Base-by-base conservation (phyloP, 345 rosid genomes). In the Dimocarpus longan region DNA sequence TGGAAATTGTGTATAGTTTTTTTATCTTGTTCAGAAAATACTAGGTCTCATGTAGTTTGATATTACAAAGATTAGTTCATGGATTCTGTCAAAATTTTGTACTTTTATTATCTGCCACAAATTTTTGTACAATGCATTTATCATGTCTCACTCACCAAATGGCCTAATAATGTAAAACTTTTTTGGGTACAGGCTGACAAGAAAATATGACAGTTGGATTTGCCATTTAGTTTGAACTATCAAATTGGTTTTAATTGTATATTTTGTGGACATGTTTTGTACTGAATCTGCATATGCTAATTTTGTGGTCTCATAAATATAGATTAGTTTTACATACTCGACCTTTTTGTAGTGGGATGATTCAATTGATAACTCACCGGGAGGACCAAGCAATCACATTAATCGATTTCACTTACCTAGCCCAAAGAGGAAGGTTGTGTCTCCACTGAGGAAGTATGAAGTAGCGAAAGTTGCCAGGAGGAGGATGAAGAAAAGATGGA, bases 291-390 rank as follows among this genome's bases (percentile, higher is more conserved):
- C n/a, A 8, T 42, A 60, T 78, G 15, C 8, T 15, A 24, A 24
- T 43, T 4, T 22, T 26, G 8, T 76, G n/a, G 43, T 28, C 11
- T 11, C 32, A 60, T 40, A 7, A 50, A 24, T 62, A 26, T 16
- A 12, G 5, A 3, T 46, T 21, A 60, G 28, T 46, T 18, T 75
- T 43, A 28, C 28, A 44, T 43, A 28, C n/a, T 32, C 64, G 13
- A 37, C 46, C 50, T 54, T 39, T 75, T 67, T 84, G 24, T 46
- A 91, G 91, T 90, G 93, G 95, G 77, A 85, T 46, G 90, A 89
- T 74, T 78, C 87, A 7, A 73, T 80, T 66, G 85, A 87, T 78
- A 87, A 57, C 76, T 79, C 85, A 5, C 64, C 86, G 7, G 83
- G 78, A 76, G 89, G 24, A 24, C 22, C 79, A 37, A 42, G 77